These are phyloP conservation scores for Picea sitchensis DNA, from an alignment of 75 land plant genomes.

Conservation along the genomic window DNA sequence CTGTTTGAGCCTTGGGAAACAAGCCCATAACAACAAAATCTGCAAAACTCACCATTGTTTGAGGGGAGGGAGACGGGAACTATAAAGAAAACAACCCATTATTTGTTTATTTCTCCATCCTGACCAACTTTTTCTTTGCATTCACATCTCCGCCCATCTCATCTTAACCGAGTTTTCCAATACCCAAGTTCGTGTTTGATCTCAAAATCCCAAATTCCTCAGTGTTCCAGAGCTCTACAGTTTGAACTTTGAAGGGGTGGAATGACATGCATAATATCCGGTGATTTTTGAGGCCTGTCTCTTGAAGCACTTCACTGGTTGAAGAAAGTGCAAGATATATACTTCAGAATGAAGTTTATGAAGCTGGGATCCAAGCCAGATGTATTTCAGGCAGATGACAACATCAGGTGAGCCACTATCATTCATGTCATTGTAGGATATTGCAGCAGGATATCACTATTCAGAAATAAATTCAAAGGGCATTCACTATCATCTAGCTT, in stretches of 20 bases:
- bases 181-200: background rate
- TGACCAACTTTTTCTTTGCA: too few species aligned
- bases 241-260: background rate
- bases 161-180: too few species aligned
- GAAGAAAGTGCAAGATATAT: slow-evolving; percentile 1
- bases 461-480: background rate
- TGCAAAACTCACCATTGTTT: slow-evolving; percentile 8
- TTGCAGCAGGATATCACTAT: background rate
- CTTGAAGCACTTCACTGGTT: background rate
- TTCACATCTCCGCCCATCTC: slow-evolving; percentile 5
- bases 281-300: background rate
- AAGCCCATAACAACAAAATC: slow-evolving; percentile 3
- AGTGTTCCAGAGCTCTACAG: background rate
- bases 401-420: slow-evolving; percentile 33
- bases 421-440: background rate
- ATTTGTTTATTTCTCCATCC: background rate
- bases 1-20: slow-evolving; percentile 8
- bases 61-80: slow-evolving; percentile 5
- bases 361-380: slow-evolving; percentile 53
- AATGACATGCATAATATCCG: too few species aligned
- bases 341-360: slow-evolving; percentile 48
- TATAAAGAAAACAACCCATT: background rate
- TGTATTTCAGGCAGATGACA: slow-evolving; percentile 34
- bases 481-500: background rate
- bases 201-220: background rate